Base-by-base conservation (phyloP, 2,329 filamentous ascomycete genomes). In the Colletotrichum higginsianum region DNA sequence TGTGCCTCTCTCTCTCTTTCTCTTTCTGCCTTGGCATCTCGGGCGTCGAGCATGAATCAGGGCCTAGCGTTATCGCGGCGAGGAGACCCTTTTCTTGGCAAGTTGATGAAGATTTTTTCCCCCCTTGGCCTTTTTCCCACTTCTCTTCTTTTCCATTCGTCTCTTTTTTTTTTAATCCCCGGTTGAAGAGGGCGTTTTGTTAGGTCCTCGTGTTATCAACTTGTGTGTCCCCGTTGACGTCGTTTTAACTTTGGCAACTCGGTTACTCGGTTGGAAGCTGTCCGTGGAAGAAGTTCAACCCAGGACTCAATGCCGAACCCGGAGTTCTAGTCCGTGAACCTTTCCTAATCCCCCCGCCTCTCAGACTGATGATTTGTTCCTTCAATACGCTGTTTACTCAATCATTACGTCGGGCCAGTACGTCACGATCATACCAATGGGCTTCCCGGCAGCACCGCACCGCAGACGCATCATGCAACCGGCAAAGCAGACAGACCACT, bases 21-120 rank as follows among this genome's bases (percentile, higher is more conserved):
- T 9, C 18, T 56, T 4, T 23, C 21, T n/a, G n/a, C 46, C 67
- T 71, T 71, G 67, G 63, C 67, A 61, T 21, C 30, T 30, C 56
- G 35, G 63, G 12, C 49, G 12, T 40, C 44, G 35, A 62, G 30
- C 63, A 67, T 50, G 63, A 71, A 49, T 62, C 63, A 56, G 57
- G 50, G 13, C 50, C 23, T 62, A 50, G 67, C 67, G 42, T 61
- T 61, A 71, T 67, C 50, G 35, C 42, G n/a, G 23, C 5, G 35
- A 55, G 56, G 35, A 47, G 26, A 4, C 46, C 15, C 21, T n/a
- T 30, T 50, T 66, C 56, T 61, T 67, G 65, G 65, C 65, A 26
- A 26, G 1, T 40, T 55, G 56, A 7, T 13, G 21, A 15, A 21
- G 5, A 7, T 12, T 7, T 7, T 30, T 30, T 6, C 1, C 9